Conservation (phyloP, 2,329 filamentous ascomycete species). For the Aspergillus sp. region DNA sequence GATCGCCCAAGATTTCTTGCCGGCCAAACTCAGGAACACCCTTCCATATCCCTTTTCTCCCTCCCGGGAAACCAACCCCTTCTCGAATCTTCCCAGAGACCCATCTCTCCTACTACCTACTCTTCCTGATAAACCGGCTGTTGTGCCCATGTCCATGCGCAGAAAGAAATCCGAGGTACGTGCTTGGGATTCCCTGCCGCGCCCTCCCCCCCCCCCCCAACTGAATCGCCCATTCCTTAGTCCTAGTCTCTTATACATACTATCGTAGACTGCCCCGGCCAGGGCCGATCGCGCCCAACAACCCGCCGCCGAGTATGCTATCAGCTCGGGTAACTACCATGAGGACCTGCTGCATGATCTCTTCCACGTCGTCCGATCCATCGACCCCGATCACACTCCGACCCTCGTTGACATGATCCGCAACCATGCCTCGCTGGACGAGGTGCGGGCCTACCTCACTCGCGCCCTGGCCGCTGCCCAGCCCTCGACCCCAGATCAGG, state of each 20-base stretch:
- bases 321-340: slow-evolving; percentile 21
- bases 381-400: slow-evolving; percentile 20
- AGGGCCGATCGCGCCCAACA: neutral
- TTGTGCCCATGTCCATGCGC: neutral
- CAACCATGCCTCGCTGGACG: slow-evolving; percentile 26
- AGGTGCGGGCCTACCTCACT: slow-evolving; percentile 30
- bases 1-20: no score
- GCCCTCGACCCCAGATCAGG: slow-evolving; percentile 8
- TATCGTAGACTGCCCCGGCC: neutral
- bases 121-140: no score
- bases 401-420: slow-evolving; percentile 31
- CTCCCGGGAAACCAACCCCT: no score
- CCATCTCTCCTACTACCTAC: no score
- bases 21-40: no score
- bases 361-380: slow-evolving; percentile 29
- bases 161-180: neutral
- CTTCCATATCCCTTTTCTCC: no score
- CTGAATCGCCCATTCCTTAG: no score
- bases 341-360: slow-evolving; percentile 32
- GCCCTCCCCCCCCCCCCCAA: neutral
- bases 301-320: neutral
- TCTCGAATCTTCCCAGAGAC: no score
- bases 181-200: neutral
- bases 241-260: no score
- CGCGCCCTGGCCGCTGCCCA: slow-evolving; percentile 14